Conservation (phyloP, 2,329 filamentous ascomycete species). For the Mollisiaceae sp. region DNA sequence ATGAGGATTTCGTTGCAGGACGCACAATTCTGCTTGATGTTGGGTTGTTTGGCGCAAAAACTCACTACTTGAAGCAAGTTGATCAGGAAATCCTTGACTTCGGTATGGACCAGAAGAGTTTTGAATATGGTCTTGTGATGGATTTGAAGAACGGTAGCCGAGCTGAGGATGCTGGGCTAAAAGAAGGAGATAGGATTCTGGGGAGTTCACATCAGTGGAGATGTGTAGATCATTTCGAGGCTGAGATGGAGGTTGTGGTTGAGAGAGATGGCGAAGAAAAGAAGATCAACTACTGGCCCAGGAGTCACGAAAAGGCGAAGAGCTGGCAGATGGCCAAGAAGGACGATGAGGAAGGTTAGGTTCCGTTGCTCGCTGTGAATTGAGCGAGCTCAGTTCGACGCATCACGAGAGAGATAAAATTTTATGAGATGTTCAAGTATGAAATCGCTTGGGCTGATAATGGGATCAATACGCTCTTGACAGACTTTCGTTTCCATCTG, state of each 20-base stretch:
- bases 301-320: conserved; percentile 28
- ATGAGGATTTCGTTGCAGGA: conserved; percentile 22
- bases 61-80: conserved; percentile 26
- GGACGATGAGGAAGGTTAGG: conserved; percentile 24
- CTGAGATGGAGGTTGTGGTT: conserved; percentile 29
- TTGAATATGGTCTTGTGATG: conserved; percentile 30
- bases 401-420: too few species aligned
- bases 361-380: background rate
- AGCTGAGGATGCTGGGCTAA: conserved; percentile 35
- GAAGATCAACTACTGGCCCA: conserved; percentile 32
- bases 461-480: too few species aligned
- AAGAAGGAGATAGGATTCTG: conserved; percentile 33
- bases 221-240: conserved; percentile 33
- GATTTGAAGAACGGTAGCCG: conserved; percentile 31
- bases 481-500: too few species aligned
- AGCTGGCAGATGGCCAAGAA: conserved; percentile 38
- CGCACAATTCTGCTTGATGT: conserved; percentile 25
- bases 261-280: conserved; percentile 25
- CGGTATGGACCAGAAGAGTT: conserved; percentile 32
- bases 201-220: conserved; percentile 29
- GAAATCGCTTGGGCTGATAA: too few species aligned
- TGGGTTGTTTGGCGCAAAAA: conserved; percentile 29
- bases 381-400: background rate
- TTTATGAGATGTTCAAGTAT: too few species aligned
- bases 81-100: conserved; percentile 36